These are phyloP conservation scores for Pleurotus djamor DNA, from an alignment of 768 basidiomycete genomes.

Conservation along the genomic window DNA sequence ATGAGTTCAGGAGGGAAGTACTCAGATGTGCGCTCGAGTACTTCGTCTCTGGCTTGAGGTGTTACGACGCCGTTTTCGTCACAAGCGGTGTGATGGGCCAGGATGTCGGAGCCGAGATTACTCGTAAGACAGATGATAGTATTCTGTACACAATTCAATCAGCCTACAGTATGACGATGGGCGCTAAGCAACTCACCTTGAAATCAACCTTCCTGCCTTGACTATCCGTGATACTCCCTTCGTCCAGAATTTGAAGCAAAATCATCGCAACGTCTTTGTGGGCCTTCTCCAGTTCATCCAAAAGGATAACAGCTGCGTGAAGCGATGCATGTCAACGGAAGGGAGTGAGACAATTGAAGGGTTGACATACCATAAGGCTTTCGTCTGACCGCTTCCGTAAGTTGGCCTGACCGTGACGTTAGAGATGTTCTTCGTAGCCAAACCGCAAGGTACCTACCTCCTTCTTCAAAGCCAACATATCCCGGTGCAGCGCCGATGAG, in stretches of 20 bases:
- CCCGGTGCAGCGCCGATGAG: constrained; percentile 93
- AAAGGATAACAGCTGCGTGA: constrained; percentile 62
- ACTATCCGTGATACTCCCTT: constrained; percentile 87
- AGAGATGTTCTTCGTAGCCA: background rate
- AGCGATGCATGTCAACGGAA: background rate
- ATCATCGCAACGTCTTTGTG: constrained; percentile 95
- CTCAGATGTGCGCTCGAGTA: constrained; percentile 71
- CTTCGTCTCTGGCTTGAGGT: constrained; percentile 56
- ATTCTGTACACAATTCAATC: constrained; percentile 44
- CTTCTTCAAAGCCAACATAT: constrained; percentile 90
- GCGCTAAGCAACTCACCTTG: constrained; percentile 45
- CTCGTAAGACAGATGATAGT: constrained; percentile 91
- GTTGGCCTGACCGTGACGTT: constrained; percentile 42
- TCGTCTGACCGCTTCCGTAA: constrained; percentile 90
- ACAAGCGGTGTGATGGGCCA: constrained; percentile 65
- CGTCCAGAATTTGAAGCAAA: constrained; percentile 87
- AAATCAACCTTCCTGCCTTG: constrained; percentile 93
- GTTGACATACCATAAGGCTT: constrained; percentile 71
- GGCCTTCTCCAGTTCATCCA: constrained; percentile 92
- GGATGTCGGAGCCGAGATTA: constrained; percentile 79
- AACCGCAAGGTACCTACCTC: constrained; percentile 40
- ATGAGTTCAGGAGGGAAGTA: constrained; percentile 91
- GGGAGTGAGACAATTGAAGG: background rate
- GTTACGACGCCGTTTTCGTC: constrained; percentile 65
- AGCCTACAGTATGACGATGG: background rate